These are phyloP conservation scores for Symbiodinium pilosum DNA, from an alignment of 73 alveolate genomes.

Conservation along the genomic window DNA sequence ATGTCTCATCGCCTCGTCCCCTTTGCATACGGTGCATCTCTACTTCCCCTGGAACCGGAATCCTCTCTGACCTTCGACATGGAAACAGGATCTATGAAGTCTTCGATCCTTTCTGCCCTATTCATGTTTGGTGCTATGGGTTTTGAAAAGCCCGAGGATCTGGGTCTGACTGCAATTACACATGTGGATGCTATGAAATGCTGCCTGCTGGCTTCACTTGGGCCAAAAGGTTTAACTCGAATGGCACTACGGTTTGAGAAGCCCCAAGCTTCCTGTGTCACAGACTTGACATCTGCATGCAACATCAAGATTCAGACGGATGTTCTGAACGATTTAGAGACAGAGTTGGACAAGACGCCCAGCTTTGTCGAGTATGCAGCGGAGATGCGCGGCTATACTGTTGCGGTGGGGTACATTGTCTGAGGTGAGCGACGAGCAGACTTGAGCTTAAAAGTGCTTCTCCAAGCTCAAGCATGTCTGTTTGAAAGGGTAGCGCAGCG, in stretches of 20 bases:
- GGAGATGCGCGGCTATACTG: conserved; percentile 84
- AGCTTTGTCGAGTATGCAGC: conserved; percentile 83
- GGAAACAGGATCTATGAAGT: conserved; percentile 39
- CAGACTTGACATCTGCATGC: conserved; percentile 47
- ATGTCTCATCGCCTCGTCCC: conserved; percentile 86
- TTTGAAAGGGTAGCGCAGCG: no score
- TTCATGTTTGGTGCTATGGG: conserved; percentile 81
- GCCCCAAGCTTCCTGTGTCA: conserved; percentile 40
- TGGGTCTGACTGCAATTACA: conserved; percentile 66
- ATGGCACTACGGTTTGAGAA: conserved; percentile 63
- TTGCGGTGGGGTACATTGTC: conserved; percentile 68
- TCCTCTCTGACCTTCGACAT: conserved; percentile 71
- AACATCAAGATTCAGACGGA: background rate
- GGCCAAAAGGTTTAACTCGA: conserved; percentile 70
- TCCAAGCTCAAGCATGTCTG: background rate
- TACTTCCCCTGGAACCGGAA: conserved; percentile 71
- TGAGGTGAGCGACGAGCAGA: background rate
- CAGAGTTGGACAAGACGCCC: conserved; percentile 33
- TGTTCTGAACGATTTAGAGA: conserved; percentile 26
- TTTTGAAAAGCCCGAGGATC: conserved; percentile 79
- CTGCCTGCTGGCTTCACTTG: conserved; percentile 38
- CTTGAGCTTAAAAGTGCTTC: no score
- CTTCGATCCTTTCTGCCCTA: conserved; percentile 42
- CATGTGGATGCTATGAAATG: conserved; percentile 84
- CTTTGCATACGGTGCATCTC: conserved; percentile 58